Evolutionary conservation across 116 monocot species (phyloP).

Genomic region (Papilionanthe hybrid): DNA sequence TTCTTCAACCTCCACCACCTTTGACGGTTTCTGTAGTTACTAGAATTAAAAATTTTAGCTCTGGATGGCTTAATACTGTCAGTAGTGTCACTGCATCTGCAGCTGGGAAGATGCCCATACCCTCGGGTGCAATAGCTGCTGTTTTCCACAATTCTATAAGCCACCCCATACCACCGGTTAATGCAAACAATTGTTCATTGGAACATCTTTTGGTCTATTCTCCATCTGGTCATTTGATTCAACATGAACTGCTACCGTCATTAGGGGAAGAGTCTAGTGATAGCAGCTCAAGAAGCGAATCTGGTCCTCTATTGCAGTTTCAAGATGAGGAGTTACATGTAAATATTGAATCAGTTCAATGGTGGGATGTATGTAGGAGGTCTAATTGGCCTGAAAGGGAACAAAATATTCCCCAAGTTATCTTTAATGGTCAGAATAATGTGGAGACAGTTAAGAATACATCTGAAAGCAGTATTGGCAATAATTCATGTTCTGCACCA

Average conservation of each 20-base stretch:
- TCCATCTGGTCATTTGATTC: constrained; percentile 93
- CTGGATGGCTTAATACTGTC: constrained; percentile 92
- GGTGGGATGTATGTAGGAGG: constrained; percentile 99
- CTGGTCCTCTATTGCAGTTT: constrained; percentile 40
- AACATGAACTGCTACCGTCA: constrained; percentile 75
- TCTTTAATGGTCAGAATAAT: constrained; percentile 16
- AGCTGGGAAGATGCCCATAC: constrained; percentile 60
- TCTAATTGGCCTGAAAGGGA: constrained; percentile 90
- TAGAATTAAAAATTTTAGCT: constrained; percentile 78
- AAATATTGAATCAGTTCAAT: constrained; percentile 81
- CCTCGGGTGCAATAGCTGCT: constrained; percentile 87
- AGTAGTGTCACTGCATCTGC: constrained; percentile 85
- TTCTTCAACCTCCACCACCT: constrained; percentile 50
- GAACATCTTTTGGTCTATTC: constrained; percentile 87
- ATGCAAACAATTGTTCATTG: constrained; percentile 46
- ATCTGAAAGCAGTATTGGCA: constrained; percentile 52
- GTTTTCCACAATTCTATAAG: constrained; percentile 73
- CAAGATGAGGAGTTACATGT: constrained; percentile 87
- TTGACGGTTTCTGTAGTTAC: constrained; percentile 70
- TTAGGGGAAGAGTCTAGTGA: constrained; percentile 46
- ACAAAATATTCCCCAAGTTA: constrained; percentile 43
- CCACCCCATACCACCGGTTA: constrained; percentile 5
- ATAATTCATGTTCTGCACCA: constrained; percentile 28
- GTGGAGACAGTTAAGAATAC: constrained; percentile 32
- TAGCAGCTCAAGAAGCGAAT: constrained; percentile 36